Percentiles rank a stretch among this genome's conserved stretches.
These are phyloP conservation scores for Bryoerythrophyllum caledonicum DNA, from an alignment of 225 moss, liverwort and hornwort species.

Conservation along the genomic window DNA sequence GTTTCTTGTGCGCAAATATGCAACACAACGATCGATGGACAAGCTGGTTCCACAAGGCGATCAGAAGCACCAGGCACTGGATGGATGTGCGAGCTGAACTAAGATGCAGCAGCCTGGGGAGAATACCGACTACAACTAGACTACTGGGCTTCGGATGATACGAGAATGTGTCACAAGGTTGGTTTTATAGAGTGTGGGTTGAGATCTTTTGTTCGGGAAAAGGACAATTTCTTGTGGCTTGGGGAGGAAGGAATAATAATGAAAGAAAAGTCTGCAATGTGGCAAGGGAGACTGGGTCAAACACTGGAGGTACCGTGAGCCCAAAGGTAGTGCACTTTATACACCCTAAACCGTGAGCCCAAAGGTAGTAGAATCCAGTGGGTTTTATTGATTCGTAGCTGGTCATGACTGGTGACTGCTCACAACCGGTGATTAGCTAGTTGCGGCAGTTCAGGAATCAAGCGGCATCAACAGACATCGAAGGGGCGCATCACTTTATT, in stretches of 20 bases:
- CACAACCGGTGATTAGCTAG: no score
- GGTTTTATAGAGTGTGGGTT: not conserved
- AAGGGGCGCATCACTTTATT: no score
- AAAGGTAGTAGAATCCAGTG: not conserved
- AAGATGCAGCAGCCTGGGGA: not conserved
- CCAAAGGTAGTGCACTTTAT: not conserved
- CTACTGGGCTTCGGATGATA: not conserved
- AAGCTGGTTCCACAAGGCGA: not conserved
- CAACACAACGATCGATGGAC: not conserved
- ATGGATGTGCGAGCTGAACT: not conserved
- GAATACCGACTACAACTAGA: not conserved
- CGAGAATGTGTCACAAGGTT: not conserved
- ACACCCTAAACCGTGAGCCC: no score
- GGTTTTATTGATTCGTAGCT: no score
- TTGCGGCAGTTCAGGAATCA: no score
- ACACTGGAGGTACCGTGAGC: not conserved
- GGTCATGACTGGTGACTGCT: no score
- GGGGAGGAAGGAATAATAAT: not conserved
- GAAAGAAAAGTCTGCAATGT: not conserved
- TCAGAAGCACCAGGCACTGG: not conserved
- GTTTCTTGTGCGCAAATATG: not conserved
- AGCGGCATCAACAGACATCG: no score
- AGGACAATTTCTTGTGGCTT: not conserved
- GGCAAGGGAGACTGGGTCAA: not conserved
- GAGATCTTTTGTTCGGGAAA: not conserved